These are phyloP conservation scores for Pyrenula massariospora DNA, from an alignment of 495 filamentous ascomycete genomes.

Conservation along the genomic window DNA sequence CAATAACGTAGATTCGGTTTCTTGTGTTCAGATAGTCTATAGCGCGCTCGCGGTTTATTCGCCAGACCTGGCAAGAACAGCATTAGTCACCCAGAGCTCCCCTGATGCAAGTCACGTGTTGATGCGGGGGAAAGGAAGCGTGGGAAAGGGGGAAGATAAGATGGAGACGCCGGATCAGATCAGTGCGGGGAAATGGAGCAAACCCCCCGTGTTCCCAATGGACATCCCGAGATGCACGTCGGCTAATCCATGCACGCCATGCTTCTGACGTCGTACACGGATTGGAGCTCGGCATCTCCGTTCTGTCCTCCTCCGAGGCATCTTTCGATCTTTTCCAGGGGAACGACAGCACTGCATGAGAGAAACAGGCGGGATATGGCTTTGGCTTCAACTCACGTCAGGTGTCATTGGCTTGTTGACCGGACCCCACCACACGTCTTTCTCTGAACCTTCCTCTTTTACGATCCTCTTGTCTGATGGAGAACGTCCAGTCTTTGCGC, in stretches of 20 bases:
- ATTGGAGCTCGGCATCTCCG: conserved; percentile 1
- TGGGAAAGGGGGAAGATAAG: conserved; percentile 5
- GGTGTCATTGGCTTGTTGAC: conserved; percentile 98
- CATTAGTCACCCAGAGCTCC: conserved; percentile 13
- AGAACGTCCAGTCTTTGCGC: conserved; percentile 94
- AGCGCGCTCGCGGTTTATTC: conserved; percentile 97
- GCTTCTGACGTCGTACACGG: not conserved
- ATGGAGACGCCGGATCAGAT: conserved; percentile 8
- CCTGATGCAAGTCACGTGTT: conserved; percentile 11
- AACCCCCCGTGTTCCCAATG: no score
- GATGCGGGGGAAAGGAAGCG: conserved; percentile 5
- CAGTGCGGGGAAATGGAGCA: not conserved
- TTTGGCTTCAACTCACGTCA: conserved; percentile 79
- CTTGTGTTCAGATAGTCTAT: conserved; percentile 98
- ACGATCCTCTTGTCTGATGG: conserved; percentile 96
- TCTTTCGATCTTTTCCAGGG: no score
- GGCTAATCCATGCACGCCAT: no score
- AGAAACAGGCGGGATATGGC: no score
- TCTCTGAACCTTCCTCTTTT: conserved; percentile 77
- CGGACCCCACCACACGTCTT: conserved; percentile 93
- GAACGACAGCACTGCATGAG: no score
- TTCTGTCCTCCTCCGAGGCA: no score
- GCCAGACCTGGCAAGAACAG: conserved; percentile 68
- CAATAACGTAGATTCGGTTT: conserved; percentile 96
- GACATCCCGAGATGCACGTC: no score